These are phyloP conservation scores for Carex myosuroides DNA, from an alignment of 176 grass and related monocot genomes.

Conservation along the genomic window DNA sequence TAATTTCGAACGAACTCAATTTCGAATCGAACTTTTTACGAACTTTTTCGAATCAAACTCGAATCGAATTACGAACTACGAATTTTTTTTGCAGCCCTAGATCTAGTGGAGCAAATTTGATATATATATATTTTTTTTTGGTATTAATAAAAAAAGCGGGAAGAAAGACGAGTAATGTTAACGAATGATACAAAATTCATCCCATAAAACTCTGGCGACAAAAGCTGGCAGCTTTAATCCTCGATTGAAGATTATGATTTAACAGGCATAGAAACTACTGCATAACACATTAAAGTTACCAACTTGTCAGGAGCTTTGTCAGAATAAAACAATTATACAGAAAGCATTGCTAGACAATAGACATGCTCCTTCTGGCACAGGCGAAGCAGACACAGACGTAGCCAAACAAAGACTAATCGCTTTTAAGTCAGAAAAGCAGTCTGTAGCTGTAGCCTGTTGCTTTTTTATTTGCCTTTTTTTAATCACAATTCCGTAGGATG, in stretches of 20 bases:
- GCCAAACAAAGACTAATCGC: slow-evolving; percentile 14
- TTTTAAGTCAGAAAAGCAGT: slow-evolving; percentile 18
- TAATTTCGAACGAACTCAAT: too few relatives aligned
- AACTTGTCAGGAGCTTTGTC: slow-evolving; percentile 1
- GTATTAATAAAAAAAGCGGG: too few relatives aligned
- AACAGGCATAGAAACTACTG: slow-evolving; percentile 8
- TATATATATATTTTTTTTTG: too few relatives aligned
- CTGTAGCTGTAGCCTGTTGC: neutral
- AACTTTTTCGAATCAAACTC: too few relatives aligned
- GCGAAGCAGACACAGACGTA: neutral
- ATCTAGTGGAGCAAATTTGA: too few relatives aligned
- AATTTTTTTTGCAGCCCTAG: too few relatives aligned
- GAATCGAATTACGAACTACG: too few relatives aligned
- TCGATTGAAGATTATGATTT: neutral
- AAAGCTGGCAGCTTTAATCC: neutral
- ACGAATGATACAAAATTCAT: neutral
- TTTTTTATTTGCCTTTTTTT: neutral
- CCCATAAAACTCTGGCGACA: neutral
- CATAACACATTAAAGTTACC: neutral
- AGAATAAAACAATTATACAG: neutral
- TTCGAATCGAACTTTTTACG: too few relatives aligned
- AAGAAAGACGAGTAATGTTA: too few relatives aligned
- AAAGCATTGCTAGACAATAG: neutral
- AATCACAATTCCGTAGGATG: neutral
- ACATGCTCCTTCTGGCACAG: neutral